Percentiles rank a stretch among this genome's conserved stretches.
These are phyloP conservation scores for Macadamia tetraphylla DNA, from an alignment of 164 flowering plant species.

Conservation along the genomic window DNA sequence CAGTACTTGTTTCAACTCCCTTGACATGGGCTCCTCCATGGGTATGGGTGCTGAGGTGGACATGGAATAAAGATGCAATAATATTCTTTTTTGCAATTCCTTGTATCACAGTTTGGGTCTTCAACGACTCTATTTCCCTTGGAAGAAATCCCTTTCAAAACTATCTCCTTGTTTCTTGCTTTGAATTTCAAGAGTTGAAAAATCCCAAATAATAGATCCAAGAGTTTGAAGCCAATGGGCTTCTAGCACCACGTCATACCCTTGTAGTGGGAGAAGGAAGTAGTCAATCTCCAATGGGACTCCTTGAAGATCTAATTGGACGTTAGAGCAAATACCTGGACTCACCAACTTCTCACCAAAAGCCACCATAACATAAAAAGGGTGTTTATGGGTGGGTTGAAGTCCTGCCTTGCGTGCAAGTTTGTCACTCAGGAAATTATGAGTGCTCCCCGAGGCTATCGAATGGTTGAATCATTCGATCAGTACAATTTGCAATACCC, in stretches of 20 bases:
- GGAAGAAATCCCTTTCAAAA: background rate
- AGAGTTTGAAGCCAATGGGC: background rate
- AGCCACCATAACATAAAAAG: background rate
- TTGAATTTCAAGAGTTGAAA: background rate
- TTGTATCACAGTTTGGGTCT: too few relatives aligned
- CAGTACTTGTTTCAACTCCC: background rate
- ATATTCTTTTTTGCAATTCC: too few relatives aligned
- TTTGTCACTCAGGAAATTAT: background rate
- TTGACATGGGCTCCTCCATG: background rate
- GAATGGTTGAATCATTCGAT: too few relatives aligned
- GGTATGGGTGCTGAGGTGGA: too few relatives aligned
- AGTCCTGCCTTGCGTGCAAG: background rate
- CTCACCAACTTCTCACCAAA: background rate
- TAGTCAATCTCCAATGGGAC: background rate
- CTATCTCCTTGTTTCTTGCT: too few relatives aligned
- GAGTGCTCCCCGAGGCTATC: background rate
- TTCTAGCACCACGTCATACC: background rate
- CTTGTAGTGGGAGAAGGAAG: background rate
- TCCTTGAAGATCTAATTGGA: background rate
- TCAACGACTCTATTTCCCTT: too few relatives aligned
- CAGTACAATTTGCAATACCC: too few relatives aligned
- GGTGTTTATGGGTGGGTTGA: too few relatives aligned
- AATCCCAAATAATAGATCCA: background rate
- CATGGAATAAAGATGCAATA: background rate
- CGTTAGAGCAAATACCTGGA: background rate